These are phyloP conservation scores for Suillus subalutaceus DNA, from an alignment of 768 basidiomycete genomes.

Conservation along the genomic window DNA sequence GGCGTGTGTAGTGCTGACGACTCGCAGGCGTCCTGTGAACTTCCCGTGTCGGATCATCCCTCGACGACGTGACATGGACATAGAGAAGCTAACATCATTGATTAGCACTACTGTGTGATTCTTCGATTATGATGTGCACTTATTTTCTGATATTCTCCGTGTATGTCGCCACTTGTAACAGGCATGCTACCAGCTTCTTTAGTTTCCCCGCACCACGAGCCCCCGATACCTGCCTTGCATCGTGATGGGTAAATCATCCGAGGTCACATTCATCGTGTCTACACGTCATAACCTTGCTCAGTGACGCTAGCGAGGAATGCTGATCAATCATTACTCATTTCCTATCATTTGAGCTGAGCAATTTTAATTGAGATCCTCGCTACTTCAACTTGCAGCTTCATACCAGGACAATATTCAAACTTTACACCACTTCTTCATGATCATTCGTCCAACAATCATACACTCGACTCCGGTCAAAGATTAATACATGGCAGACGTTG, in stretches of 20 bases:
- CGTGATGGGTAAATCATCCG: not conserved
- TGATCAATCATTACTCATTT: not conserved
- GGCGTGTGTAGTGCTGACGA: not conserved
- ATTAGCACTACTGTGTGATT: constrained; percentile 3
- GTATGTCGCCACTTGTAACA: not conserved
- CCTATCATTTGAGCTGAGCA: not conserved
- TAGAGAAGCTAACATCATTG: constrained; percentile 12
- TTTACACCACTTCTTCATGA: not conserved
- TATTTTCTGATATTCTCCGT: not conserved
- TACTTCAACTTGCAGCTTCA: not conserved
- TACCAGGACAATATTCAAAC: not conserved
- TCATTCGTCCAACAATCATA: not conserved
- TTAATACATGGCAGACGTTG: not conserved
- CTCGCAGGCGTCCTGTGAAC: constrained; percentile 23
- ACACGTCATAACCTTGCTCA: not conserved
- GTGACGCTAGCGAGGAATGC: not conserved
- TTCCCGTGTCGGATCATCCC: constrained; percentile 28
- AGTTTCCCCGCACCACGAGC: not conserved
- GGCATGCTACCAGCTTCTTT: not conserved
- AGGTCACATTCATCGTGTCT: not conserved
- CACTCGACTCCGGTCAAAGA: not conserved
- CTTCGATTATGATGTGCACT: not conserved
- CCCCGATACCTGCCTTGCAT: not conserved
- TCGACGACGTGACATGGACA: constrained; percentile 12
- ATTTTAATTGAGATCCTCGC: not conserved